phyloP scores from a whole-genome alignment of 139 green algal genomes.

The Chlorella sp. region DNA sequence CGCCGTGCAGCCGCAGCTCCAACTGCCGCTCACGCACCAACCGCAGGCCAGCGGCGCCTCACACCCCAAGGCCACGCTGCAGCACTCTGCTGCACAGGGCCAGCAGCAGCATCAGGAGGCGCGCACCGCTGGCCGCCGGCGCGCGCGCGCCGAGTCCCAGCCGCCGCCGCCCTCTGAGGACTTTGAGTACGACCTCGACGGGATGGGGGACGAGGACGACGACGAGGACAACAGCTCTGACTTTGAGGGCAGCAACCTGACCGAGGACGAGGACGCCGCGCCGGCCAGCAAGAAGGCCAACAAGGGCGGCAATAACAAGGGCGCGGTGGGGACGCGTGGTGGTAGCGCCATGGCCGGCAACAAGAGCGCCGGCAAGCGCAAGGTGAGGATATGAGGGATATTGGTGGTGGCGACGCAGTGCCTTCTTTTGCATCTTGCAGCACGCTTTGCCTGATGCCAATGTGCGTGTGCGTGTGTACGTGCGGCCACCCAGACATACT shows the following conservation, averaged over 20 bases:
- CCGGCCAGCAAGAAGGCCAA: background rate
- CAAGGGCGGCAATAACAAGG: background rate
- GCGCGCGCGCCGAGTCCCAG: background rate
- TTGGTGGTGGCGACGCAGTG: too few relatives aligned
- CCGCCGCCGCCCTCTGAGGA: background rate
- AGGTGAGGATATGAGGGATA: too few relatives aligned
- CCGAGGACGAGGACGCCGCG: background rate
- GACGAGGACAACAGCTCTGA: background rate
- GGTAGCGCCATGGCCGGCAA: background rate
- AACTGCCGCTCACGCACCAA: too few relatives aligned
- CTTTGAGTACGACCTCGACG: background rate
- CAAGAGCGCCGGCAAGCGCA: slow-evolving; percentile 1
- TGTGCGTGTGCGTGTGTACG: too few relatives aligned
- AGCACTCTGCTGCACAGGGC: background rate
- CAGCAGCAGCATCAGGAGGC: background rate
- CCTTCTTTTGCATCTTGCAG: too few relatives aligned
- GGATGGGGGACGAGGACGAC: background rate
- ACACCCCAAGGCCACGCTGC: background rate
- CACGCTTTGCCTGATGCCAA: too few relatives aligned
- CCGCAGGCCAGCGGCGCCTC: too few relatives aligned
- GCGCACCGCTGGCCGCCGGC: background rate
- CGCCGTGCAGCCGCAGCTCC: too few relatives aligned
- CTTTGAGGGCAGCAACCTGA: slow-evolving; percentile 1
- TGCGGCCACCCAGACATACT: too few relatives aligned
- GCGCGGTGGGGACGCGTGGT: too few relatives aligned